phyloP scores from a whole-genome alignment of 2,329 filamentous ascomycete genomes.

The Epicoccum sorghinum region DNA sequence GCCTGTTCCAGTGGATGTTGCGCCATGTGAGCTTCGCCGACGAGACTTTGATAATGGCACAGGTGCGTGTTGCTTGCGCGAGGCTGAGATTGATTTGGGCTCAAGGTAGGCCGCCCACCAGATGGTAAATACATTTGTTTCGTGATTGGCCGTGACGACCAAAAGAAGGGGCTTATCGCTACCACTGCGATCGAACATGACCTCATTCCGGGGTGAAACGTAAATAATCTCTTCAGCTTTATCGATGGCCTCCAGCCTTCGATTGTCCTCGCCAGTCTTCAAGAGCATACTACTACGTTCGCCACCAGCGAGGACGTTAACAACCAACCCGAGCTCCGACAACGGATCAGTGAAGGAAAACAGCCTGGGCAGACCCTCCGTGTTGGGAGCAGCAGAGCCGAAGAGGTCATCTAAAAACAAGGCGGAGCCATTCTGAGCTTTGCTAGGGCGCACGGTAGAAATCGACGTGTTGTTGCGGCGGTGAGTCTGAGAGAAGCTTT shows the following conservation, averaged over 20 bases:
- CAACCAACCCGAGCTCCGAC: constrained; percentile 82
- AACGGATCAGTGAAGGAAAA: constrained; percentile 87
- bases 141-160: constrained; percentile 80
- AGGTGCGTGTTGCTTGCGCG: constrained; percentile 49
- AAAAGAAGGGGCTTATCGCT: constrained; percentile 64
- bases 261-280: constrained; percentile 39
- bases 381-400: constrained; percentile 30
- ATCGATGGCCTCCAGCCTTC: constrained; percentile 66
- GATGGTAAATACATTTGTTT: constrained; percentile 77
- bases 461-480: constrained; percentile 39
- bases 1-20: constrained; percentile 69
- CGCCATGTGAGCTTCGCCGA: constrained; percentile 65
- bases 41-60: constrained; percentile 56
- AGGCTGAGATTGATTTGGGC: constrained; percentile 61
- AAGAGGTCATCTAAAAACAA: constrained; percentile 42
- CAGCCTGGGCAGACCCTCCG: constrained; percentile 70
- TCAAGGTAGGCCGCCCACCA: constrained; percentile 83
- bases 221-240: constrained; percentile 83
- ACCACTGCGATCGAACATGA: constrained; percentile 54
- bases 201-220: constrained; percentile 70
- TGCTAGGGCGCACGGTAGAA: constrained; percentile 29
- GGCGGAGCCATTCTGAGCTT: constrained; percentile 28
- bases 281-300: constrained; percentile 39
- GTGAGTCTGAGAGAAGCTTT: constrained; percentile 44
- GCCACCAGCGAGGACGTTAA: constrained; percentile 50